Evolutionary conservation across 169 alveolate genomes (phyloP), one percentile per base, ranked within the genome.

Genomic region (Babesia bovis): DNA sequence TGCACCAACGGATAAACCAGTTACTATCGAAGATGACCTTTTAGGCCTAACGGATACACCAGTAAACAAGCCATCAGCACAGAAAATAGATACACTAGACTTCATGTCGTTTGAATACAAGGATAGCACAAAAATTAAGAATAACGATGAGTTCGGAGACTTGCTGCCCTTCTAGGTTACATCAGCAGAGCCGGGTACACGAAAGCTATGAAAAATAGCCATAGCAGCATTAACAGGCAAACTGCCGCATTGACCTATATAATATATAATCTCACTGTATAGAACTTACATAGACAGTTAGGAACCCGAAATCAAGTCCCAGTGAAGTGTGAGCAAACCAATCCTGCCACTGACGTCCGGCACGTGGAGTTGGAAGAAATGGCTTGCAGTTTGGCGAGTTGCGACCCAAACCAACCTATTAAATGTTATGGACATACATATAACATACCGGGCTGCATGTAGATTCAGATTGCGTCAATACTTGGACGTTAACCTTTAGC

Each of bases 301-400:
- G 68, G 15, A 42, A 58, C 23, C 74, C 57, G 44, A 78, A 78
- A 36, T 78, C 83, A 52, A 78, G 33, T 25, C 74, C 42, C 15
- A 78, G 33, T 15, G 56, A 82, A 28, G 88, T 71, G 59, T 71
- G 83, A 21, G 84, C 83, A 17, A 91, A 75, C 72, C 94, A 87
- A 66, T 94, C 97, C 21, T 94, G 93, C 98, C 98, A 94, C 35
- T 91, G 94, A 45, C 98, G 77, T 26, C 98, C 98, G 38, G 79
- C 90, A 13, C 79, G 90, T 26, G 98, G 98, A 7, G 94, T 90
- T 17, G 90, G 83, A 52, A 94, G 75, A 38, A 91, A 89, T 10
- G 98, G 98, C 50, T 93, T 89, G 58, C 94, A 78, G 75, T 94
- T 94, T 21, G 98, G 98, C 28, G 89, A 90, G 26, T 88, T 91